Conservation (phyloP, 495 filamentous ascomycete species). For the Tuber calosporum region DNA sequence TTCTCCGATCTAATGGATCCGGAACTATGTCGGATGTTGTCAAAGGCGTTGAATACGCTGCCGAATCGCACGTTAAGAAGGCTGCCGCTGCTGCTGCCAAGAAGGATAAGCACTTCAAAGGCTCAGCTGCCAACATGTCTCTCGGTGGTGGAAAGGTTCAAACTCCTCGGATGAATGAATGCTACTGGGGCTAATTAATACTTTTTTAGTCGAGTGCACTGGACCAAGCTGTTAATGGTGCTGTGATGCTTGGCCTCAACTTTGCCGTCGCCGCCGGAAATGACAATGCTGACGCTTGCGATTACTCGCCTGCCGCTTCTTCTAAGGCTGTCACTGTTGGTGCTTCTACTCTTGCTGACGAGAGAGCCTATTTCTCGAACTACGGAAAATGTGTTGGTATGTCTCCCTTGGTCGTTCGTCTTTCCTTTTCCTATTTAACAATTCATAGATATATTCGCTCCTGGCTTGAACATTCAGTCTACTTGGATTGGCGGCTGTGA, state of each 20-base stretch:
- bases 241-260: slow-evolving; percentile 81
- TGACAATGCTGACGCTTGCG: slow-evolving; percentile 97
- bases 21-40: slow-evolving; percentile 98
- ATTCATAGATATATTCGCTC: slow-evolving; percentile 79
- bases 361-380: slow-evolving; percentile 99
- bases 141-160: slow-evolving; percentile 79
- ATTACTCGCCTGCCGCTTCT: slow-evolving; percentile 96
- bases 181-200: slow-evolving; percentile 17
- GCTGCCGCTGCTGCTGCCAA: slow-evolving; percentile 62
- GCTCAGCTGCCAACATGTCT: slow-evolving; percentile 98
- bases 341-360: slow-evolving; percentile 84
- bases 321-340: slow-evolving; percentile 92
- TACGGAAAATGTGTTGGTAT: slow-evolving; percentile 82
- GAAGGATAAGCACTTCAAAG: slow-evolving; percentile 88
- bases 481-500: slow-evolving; percentile 96
- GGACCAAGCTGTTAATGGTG: slow-evolving; percentile 88
- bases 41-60: slow-evolving; percentile 95
- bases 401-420: not conserved
- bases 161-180: not conserved
- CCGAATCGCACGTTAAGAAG: slow-evolving; percentile 65
- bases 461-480: slow-evolving; percentile 90
- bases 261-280: slow-evolving; percentile 98
- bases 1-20: slow-evolving; percentile 92
- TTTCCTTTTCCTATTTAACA: not conserved
- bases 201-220: slow-evolving; percentile 60